Percentiles rank a stretch among this genome's conserved stretches.
phyloP scores from a whole-genome alignment of 345 rosid genomes.

The Abelmoschus esculentus region DNA sequence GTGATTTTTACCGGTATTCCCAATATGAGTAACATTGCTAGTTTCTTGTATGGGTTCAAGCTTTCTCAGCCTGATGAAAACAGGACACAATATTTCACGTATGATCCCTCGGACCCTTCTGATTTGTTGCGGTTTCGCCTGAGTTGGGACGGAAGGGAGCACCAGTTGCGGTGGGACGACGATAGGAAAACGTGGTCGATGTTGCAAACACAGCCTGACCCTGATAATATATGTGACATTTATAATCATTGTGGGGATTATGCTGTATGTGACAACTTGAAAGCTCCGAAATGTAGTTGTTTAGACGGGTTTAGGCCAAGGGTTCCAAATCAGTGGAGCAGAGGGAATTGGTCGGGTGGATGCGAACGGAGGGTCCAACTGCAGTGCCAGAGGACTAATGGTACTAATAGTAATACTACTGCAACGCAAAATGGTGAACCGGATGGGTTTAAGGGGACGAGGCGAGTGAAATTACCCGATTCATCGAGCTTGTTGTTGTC shows the following conservation, averaged over 20 bases:
- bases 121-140: slow-evolving; percentile 46
- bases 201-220: slow-evolving; percentile 45
- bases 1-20: slow-evolving; percentile 51
- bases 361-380: slow-evolving; percentile 35
- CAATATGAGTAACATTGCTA: slow-evolving; percentile 26
- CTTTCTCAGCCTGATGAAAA: slow-evolving; percentile 24
- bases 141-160: slow-evolving; percentile 41
- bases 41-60: slow-evolving; percentile 46
- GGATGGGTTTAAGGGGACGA: slow-evolving; percentile 35
- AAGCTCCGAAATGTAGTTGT: slow-evolving; percentile 39
- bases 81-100: slow-evolving; percentile 48
- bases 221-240: slow-evolving; percentile 46
- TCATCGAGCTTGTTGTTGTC: slow-evolving; percentile 15
- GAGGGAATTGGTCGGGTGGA: slow-evolving; percentile 44
- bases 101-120: slow-evolving; percentile 29
- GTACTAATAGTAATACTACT: neutral
- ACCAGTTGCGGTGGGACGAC: slow-evolving; percentile 47
- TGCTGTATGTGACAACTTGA: slow-evolving; percentile 35
- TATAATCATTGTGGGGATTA: slow-evolving; percentile 70
- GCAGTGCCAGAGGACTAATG: slow-evolving; percentile 32
- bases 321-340: slow-evolving; percentile 23
- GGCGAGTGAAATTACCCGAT: slow-evolving; percentile 41
- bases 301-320: slow-evolving; percentile 43
- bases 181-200: slow-evolving; percentile 31
- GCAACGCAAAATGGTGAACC: slow-evolving; percentile 24